Evolutionary conservation across 2,329 filamentous ascomycete species (phyloP).

Genomic region (Beauveria sp.): DNA sequence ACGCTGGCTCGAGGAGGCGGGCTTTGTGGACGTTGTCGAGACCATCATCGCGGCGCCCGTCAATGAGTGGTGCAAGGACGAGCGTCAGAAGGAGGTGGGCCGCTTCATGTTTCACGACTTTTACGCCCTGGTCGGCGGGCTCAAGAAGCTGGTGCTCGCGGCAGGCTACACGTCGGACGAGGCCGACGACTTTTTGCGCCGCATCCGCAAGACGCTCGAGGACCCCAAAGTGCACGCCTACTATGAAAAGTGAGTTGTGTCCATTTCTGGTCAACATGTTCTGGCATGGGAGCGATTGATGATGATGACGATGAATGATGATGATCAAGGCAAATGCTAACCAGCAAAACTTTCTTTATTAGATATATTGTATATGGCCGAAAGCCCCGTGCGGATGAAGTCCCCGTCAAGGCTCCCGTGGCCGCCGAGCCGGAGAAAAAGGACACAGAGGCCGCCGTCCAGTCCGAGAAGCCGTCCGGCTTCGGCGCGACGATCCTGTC

Average conservation of each 20-base stretch:
- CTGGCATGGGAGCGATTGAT: no score
- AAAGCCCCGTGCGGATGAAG: conserved; percentile 14
- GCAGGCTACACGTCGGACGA: conserved; percentile 4
- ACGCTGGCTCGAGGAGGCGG: conserved; percentile 23
- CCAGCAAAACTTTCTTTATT: not conserved
- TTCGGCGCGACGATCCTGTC: not conserved
- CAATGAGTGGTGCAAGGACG: conserved; percentile 23
- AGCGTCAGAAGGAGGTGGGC: conserved; percentile 8
- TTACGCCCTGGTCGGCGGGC: not conserved
- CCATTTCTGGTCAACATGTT: not conserved
- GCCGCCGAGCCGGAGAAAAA: conserved; percentile 17
- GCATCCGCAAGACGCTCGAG: conserved; percentile 6
- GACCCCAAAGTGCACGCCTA: conserved; percentile 6
- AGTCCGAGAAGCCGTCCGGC: not conserved
- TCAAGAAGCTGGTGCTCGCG: conserved; percentile 11
- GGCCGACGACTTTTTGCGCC: conserved; percentile 6
- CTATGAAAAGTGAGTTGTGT: conserved; percentile 6
- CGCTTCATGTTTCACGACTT: conserved; percentile 11
- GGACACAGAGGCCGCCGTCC: not conserved
- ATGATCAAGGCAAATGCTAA: not conserved
- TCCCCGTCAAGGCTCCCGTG: conserved; percentile 33
- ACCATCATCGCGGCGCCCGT: conserved; percentile 20
- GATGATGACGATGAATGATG: no score
- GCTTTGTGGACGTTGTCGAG: conserved; percentile 26
- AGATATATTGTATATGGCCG: conserved; percentile 9